Evolutionary conservation across 371 early-diverging fungal species (phyloP), one percentile per base, ranked within the genome.

Genomic region (Mortierella sp.): DNA sequence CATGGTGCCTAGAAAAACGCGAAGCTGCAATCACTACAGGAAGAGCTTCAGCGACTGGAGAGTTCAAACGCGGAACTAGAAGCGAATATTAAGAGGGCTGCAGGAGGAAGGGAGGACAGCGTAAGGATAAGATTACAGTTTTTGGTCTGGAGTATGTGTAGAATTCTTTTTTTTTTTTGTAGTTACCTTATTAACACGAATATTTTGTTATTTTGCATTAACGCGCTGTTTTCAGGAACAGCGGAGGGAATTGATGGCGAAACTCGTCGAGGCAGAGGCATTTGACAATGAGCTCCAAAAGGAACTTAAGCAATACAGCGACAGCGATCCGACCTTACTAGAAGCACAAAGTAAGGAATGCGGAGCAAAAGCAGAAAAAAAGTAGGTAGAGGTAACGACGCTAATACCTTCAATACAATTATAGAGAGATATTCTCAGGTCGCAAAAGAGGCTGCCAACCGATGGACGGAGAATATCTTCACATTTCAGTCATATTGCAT

Each of bases 401-500:
- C 34, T 34, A 34, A 34, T 4, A 7, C 14, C 43, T 30, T 41
- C 9, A 30, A 24, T 12, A 17, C 28, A 6, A 28, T 32, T 42
- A 27, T 66, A 91, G 92, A 84, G 54, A 87, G 85, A 54, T 87
- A 84, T 6, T 82, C 88, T 2, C 31, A 71, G 32, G 53, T 80
- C 7, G 91, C 93, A 17, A 89, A 87, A 55, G 90, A 90, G 31
- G 92, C 92, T 6, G 93, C 91, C 7, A 95, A 95, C 72, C 87
- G 94, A 39, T 95, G 96, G 95, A 95, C 97, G 60, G 98, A 98
- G 47, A 95, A 96, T 53, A 90, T 99, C 14, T 97, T 96, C 85
- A 81, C 84, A 11, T 79, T 98, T 37, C 93, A 96, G 79, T 83
- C 90, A 15, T 95, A 95, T 81, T 90, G 94, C 64, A 78, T 84